Conservation (phyloP, 495 filamentous ascomycete species). For the Cetradonia linearis region DNA sequence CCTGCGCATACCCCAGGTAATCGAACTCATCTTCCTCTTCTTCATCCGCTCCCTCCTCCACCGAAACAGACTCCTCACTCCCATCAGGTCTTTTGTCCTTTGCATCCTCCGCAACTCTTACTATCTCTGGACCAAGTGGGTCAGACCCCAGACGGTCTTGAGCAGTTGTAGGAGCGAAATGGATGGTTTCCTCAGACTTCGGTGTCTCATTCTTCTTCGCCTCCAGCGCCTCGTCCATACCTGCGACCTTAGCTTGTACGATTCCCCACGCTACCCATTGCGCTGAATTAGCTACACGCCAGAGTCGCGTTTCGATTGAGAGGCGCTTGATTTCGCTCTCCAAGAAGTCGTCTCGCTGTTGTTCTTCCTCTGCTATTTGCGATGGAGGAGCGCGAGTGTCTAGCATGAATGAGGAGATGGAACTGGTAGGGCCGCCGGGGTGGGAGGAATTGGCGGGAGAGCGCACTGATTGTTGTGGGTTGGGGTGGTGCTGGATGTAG, state of each 20-base stretch:
- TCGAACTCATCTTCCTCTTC: slow-evolving; percentile 67
- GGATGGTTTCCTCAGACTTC: slow-evolving; percentile 5
- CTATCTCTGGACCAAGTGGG: slow-evolving; percentile 7
- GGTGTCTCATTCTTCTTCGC: slow-evolving; percentile 12
- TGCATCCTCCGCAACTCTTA: slow-evolving; percentile 15
- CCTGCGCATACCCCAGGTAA: slow-evolving; percentile 83
- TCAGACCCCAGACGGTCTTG: slow-evolving; percentile 10
- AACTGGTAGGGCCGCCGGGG: slow-evolving; percentile 31
- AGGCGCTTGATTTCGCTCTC: slow-evolving; percentile 58
- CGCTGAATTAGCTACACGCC: slow-evolving; percentile 77
- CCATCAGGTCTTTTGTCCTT: slow-evolving; percentile 14
- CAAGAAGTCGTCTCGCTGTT: slow-evolving; percentile 43
- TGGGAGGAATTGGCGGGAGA: slow-evolving; percentile 42
- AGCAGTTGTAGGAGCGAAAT: not conserved
- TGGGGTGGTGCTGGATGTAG: slow-evolving; percentile 71
- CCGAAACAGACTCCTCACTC: slow-evolving; percentile 17
- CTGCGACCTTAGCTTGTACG: slow-evolving; percentile 79
- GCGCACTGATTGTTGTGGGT: slow-evolving; percentile 28
- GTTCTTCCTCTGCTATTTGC: slow-evolving; percentile 44
- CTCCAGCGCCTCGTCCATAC: slow-evolving; percentile 33
- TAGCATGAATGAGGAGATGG: slow-evolving; percentile 54
- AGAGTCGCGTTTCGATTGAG: slow-evolving; percentile 66
- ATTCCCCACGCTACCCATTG: slow-evolving; percentile 96
- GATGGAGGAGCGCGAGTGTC: slow-evolving; percentile 54
- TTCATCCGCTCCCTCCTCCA: slow-evolving; percentile 30